These are phyloP conservation scores for Malassezia dermatis DNA, from an alignment of 1,284 basidiomycete genomes.

Conservation along the genomic window DNA sequence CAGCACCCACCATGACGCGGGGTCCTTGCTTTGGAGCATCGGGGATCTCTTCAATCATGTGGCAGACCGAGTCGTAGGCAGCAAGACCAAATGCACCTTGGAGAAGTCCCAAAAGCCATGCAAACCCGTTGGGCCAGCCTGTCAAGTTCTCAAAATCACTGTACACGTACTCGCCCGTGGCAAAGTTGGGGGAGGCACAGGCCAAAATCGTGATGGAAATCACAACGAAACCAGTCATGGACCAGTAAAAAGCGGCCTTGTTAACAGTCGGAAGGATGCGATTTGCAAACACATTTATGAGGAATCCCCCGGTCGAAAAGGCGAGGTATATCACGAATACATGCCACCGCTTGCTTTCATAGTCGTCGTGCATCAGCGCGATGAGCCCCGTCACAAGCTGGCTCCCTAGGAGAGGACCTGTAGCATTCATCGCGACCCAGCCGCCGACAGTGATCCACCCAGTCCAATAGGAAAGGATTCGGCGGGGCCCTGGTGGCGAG, in stretches of 20 bases:
- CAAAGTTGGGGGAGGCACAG: constrained; percentile 45
- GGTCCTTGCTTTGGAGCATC: constrained; percentile 56
- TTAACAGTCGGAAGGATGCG: constrained; percentile 24
- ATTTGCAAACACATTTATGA: constrained; percentile 34
- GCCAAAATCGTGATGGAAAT: constrained; percentile 49
- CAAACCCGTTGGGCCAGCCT: constrained; percentile 51
- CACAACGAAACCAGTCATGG: constrained; percentile 46
- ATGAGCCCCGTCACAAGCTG: constrained; percentile 49
- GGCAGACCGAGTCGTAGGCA: constrained; percentile 33
- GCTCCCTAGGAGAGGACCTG: constrained; percentile 27
- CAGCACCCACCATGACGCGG: constrained; percentile 56
- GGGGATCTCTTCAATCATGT: constrained; percentile 59
- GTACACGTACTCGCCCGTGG: constrained; percentile 50
- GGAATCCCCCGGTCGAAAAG: constrained; percentile 26
- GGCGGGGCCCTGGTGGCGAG: constrained; percentile 32
- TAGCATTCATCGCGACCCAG: constrained; percentile 49
- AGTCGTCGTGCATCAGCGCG: constrained; percentile 45
- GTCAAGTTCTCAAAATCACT: constrained; percentile 49
- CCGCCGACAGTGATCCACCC: constrained; percentile 40
- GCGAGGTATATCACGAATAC: constrained; percentile 33
- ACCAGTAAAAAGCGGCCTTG: constrained; percentile 37
- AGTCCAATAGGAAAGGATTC: constrained; percentile 33
- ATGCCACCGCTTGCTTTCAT: constrained; percentile 35
- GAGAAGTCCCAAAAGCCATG: constrained; percentile 51
- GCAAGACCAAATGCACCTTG: constrained; percentile 50